Conservation (phyloP, 805 yeast species). For the Hanseniaspora meyeri region DNA sequence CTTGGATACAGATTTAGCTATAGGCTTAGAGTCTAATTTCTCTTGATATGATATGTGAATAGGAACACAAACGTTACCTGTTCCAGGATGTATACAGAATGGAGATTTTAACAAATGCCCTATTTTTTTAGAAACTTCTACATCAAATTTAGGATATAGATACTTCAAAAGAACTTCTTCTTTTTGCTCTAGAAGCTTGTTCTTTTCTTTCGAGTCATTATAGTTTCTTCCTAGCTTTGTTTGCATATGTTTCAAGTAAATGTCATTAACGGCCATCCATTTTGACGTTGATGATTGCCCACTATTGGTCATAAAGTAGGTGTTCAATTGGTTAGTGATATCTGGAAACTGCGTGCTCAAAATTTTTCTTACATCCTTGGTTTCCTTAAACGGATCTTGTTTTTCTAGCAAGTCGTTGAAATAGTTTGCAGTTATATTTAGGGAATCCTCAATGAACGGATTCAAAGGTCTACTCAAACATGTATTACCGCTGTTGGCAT, state of each 20-base stretch:
- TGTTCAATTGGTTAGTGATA: constrained; percentile 44
- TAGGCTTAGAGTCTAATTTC: not conserved
- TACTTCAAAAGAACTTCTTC: constrained; percentile 71
- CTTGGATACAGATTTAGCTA: not conserved
- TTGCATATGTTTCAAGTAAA: constrained; percentile 44
- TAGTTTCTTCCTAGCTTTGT: constrained; percentile 10
- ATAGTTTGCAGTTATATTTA: constrained; percentile 20
- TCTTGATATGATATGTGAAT: constrained; percentile 22
- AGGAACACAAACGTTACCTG: constrained; percentile 93
- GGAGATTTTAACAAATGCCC: constrained; percentile 92
- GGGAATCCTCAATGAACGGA: constrained; percentile 71
- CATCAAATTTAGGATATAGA: constrained; percentile 83
- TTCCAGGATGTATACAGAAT: constrained; percentile 91
- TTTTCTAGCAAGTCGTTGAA: constrained; percentile 51
- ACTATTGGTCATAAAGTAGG: constrained; percentile 48
- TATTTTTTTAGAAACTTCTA: constrained; percentile 79
- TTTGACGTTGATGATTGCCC: constrained; percentile 47
- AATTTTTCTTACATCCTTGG: constrained; percentile 1
- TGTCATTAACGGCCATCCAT: constrained; percentile 63
- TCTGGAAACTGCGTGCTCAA: constrained; percentile 33
- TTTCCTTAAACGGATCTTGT: constrained; percentile 73
- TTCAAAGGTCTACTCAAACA: constrained; percentile 58
- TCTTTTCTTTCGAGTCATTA: constrained; percentile 11
- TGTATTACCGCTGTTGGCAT: constrained; percentile 29
- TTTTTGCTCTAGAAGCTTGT: constrained; percentile 26